phyloP scores from a whole-genome alignment of 176 grass and related monocot species.

The Aegilops umbellulata region DNA sequence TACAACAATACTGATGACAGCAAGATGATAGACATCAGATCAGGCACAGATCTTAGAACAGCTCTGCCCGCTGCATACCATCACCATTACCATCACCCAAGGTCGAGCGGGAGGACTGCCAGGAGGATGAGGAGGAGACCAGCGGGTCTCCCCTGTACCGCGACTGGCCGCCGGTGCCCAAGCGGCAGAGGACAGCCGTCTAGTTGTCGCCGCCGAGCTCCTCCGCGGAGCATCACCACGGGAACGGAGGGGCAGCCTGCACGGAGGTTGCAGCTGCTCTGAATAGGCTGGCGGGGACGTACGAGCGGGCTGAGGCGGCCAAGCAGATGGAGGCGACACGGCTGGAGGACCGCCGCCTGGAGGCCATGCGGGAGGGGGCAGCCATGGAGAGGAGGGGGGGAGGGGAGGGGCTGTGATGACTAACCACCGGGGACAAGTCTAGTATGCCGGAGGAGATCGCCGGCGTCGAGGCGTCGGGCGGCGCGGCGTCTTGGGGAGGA shows the following conservation, averaged over 20 bases:
- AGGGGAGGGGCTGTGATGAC: too few relatives aligned
- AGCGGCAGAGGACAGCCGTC: conserved; percentile 49
- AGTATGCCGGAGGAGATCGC: too few relatives aligned
- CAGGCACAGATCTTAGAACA: too few relatives aligned
- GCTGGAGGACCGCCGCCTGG: conserved; percentile 46
- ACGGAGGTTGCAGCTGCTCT: conserved; percentile 41
- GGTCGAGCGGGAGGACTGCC: background rate
- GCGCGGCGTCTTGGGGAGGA: too few relatives aligned
- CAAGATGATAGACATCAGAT: too few relatives aligned
- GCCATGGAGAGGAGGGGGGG: too few relatives aligned
- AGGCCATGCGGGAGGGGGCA: too few relatives aligned
- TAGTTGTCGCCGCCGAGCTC: conserved; percentile 23
- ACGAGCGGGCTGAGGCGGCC: conserved; percentile 42
- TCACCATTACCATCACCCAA: background rate
- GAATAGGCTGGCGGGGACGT: conserved; percentile 43
- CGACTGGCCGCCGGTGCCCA: conserved; percentile 46
- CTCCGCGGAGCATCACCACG: conserved; percentile 8
- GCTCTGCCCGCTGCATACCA: too few relatives aligned
- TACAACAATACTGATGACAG: too few relatives aligned
- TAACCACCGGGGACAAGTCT: too few relatives aligned
- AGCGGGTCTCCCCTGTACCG: conserved; percentile 26
- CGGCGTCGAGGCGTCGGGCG: too few relatives aligned
- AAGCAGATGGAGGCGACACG: conserved; percentile 49
- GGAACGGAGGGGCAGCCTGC: background rate
- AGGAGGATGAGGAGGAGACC: background rate